A percentile compares a stretch with the other conserved stretches of the same genome.
phyloP scores from a whole-genome alignment of 345 rosid species.

The Eucalyptus cladocalyx region DNA sequence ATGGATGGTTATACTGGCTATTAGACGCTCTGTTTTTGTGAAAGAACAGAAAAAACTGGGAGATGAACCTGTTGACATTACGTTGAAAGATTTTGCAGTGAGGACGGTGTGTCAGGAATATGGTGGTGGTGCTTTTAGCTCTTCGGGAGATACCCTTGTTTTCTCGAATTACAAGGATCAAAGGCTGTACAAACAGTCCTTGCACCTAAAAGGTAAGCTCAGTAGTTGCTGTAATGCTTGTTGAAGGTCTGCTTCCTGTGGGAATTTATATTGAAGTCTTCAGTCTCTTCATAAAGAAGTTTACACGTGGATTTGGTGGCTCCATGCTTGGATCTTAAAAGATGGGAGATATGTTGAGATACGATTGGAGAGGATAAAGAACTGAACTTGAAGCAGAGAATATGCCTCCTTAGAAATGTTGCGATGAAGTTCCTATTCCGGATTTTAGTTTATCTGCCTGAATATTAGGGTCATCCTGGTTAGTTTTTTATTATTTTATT shows the following conservation, averaged over 20 bases:
- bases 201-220: constrained; percentile 26
- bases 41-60: constrained; percentile 39
- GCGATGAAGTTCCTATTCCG: neutral
- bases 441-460: neutral
- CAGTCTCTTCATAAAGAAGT: neutral
- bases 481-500: neutral
- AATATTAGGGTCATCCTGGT: neutral
- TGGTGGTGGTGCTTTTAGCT: constrained; percentile 82
- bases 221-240: neutral
- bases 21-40: constrained; percentile 65
- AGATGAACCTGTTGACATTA: constrained; percentile 44
- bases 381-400: neutral
- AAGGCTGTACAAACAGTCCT: constrained; percentile 52
- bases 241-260: constrained; percentile 41
- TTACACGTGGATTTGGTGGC: neutral
- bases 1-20: neutral
- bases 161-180: constrained; percentile 89
- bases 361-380: neutral
- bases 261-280: neutral
- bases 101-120: constrained; percentile 80
- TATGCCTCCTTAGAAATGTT: neutral
- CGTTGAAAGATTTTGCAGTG: constrained; percentile 66
- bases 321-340: neutral
- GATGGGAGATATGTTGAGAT: neutral
- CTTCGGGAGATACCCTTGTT: constrained; percentile 41